Conservation (phyloP, 1,284 basidiomycete genomes). For the Phellopilus nigrolimitatus region DNA sequence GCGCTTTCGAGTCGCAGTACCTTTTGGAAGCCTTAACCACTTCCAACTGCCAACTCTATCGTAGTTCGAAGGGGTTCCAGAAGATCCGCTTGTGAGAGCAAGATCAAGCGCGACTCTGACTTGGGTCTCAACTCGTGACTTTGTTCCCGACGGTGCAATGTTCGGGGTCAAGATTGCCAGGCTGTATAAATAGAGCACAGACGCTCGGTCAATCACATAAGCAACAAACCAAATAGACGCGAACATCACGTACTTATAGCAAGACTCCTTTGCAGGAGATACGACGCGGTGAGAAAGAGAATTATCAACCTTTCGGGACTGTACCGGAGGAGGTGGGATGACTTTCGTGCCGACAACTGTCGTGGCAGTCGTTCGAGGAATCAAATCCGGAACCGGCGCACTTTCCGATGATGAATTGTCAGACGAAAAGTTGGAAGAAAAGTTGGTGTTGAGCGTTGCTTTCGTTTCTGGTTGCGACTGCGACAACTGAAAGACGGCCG, state of each 20-base stretch:
- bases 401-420: constrained; percentile 16
- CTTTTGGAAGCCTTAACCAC: constrained; percentile 72
- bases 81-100: constrained; percentile 58
- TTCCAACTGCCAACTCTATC: constrained; percentile 80
- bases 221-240: constrained; percentile 1
- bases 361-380: constrained; percentile 27
- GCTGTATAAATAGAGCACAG: constrained; percentile 33
- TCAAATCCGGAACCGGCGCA: constrained; percentile 25
- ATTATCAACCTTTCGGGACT: constrained; percentile 49
- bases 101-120: constrained; percentile 77
- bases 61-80: constrained; percentile 55
- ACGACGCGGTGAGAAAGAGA: constrained; percentile 52
- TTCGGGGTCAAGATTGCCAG: constrained; percentile 79
- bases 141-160: constrained; percentile 81
- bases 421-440: constrained; percentile 22
- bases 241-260: constrained; percentile 56
- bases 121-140: constrained; percentile 92
- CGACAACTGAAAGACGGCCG: constrained; percentile 17
- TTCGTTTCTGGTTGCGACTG: constrained; percentile 2
- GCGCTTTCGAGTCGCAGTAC: constrained; percentile 77
- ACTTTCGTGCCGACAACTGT: constrained; percentile 39
- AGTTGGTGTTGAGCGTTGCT: not conserved
- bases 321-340: constrained; percentile 52
- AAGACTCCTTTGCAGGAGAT: constrained; percentile 64
- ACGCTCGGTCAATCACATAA: constrained; percentile 6